These are phyloP conservation scores for Isabelozyma gotoi DNA, from an alignment of 805 yeast genomes.

Conservation along the genomic window DNA sequence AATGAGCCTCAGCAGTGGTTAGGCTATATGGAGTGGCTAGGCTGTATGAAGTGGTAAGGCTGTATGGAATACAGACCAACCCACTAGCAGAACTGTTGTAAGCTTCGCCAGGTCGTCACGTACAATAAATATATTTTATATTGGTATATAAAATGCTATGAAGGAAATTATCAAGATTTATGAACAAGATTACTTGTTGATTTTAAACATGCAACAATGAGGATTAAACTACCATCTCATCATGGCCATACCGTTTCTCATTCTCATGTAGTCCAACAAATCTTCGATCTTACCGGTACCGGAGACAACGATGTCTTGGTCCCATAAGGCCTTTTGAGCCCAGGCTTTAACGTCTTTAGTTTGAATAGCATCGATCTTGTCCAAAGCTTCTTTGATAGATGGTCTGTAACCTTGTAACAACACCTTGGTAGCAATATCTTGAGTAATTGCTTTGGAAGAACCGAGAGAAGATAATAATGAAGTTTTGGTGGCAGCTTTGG, in stretches of 20 bases:
- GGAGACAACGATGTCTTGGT: conserved; percentile 77
- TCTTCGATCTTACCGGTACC: conserved; percentile 88
- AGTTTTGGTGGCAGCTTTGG: conserved; percentile 69
- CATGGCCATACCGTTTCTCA: conserved; percentile 87
- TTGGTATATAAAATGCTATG: not conserved
- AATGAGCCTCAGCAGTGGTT: not conserved
- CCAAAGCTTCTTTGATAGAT: conserved; percentile 58
- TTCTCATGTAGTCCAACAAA: conserved; percentile 78
- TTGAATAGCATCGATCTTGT: conserved; percentile 62
- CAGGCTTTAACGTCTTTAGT: conserved; percentile 62
- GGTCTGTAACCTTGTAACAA: conserved; percentile 63
- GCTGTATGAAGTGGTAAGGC: no score
- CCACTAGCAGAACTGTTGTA: no score
- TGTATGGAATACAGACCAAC: no score
- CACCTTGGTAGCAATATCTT: conserved; percentile 58
- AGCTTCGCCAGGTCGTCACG: not conserved
- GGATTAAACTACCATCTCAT: conserved; percentile 57
- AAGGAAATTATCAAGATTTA: no score
- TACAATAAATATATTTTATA: not conserved
- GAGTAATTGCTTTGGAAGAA: conserved; percentile 51
- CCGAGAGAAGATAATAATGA: conserved; percentile 51
- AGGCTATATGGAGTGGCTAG: no score
- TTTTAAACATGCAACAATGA: not conserved
- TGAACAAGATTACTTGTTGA: not conserved
- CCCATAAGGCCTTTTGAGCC: conserved; percentile 79